Base-by-base conservation (phyloP, 352 stramenopile genomes). In the Globisporangium spinosum region DNA sequence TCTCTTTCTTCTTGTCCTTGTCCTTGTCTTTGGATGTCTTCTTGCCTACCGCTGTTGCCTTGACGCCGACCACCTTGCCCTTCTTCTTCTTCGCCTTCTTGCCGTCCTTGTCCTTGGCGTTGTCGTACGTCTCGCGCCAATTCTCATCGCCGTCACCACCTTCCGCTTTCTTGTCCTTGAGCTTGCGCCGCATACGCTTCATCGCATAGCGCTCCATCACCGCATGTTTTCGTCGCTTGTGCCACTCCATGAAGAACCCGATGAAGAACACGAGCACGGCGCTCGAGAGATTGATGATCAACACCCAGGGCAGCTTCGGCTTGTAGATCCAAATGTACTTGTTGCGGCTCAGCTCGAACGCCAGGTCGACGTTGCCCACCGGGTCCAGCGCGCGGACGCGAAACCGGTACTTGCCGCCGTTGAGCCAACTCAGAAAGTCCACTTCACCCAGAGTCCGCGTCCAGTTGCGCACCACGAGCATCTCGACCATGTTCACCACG, bases 181-280 rank as follows among this genome's bases (percentile, higher is more conserved):
- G 91, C 69, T 98, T 98, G 57, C 95, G 78, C 3, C 93, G 81
- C 85, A 98, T 96, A 58, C 94, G 89, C 72, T 98, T 97, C 78
- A 98, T 96, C 4, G 93, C 91, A 70, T 98, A 98, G n/a, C 90
- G 86, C 68, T 98, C 89, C 77, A 98, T 94, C 22, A 90, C 93
- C 22, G 82, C 80, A 56, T 90, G 94, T 73, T 94, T 96, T 58
- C 95, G 91, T 2, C 94, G 79, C 62, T 97, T 90, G 3, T 92
- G 81, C 83, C 96, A 98, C 76, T 98, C 93, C 69, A 97, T 76
- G 73, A 97, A 97, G 27, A 90, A 76, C 10, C 78, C 78, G n/a
- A 91, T 34, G 23, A 96, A 64, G 1, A 97, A 29, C 47, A 96
- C 69, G 13, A 98, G 57, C n/a, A 80, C 80, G 9, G 85, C 73